phyloP scores from a whole-genome alignment of 2,329 filamentous ascomycete species.

The Cryphonectria naterciae region DNA sequence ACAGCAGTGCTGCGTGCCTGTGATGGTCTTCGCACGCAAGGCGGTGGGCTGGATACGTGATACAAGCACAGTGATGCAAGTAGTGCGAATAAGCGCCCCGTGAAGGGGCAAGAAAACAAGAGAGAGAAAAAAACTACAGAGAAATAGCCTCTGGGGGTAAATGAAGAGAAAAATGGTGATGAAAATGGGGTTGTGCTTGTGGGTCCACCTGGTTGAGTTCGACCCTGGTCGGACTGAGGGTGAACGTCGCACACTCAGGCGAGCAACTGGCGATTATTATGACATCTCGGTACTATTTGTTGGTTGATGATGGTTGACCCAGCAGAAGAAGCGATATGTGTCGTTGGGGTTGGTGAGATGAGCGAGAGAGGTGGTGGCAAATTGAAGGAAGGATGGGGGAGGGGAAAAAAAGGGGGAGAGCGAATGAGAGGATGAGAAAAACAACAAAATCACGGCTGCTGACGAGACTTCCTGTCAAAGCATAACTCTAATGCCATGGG shows the following conservation, averaged over 20 bases:
- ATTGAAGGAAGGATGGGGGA: not conserved
- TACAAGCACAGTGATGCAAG: not conserved
- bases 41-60: conserved; percentile 6
- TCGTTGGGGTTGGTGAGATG: not conserved
- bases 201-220: conserved; percentile 19
- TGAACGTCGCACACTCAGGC: conserved; percentile 24
- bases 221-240: conserved; percentile 15
- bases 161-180: conserved; percentile 6
- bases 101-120: not conserved
- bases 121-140: not conserved
- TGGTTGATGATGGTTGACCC: conserved; percentile 7
- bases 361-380: not conserved
- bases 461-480: conserved; percentile 4
- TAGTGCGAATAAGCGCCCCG: not conserved
- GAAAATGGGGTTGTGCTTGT: not conserved
- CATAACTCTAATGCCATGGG: conserved; percentile 4
- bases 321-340: conserved; percentile 10
- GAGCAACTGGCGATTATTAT: conserved; percentile 23
- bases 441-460: not conserved
- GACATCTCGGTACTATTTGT: conserved; percentile 21
- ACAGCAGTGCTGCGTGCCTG: conserved; percentile 7
- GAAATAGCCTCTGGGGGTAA: conserved; percentile 6
- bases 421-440: not conserved
- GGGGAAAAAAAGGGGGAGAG: conserved; percentile 4
- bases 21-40: conserved; percentile 1